Evolutionary conservation across 2,329 filamentous ascomycete genomes (phyloP), one percentile per base, ranked within the genome.

Genomic region (Diaporthe capsici): DNA sequence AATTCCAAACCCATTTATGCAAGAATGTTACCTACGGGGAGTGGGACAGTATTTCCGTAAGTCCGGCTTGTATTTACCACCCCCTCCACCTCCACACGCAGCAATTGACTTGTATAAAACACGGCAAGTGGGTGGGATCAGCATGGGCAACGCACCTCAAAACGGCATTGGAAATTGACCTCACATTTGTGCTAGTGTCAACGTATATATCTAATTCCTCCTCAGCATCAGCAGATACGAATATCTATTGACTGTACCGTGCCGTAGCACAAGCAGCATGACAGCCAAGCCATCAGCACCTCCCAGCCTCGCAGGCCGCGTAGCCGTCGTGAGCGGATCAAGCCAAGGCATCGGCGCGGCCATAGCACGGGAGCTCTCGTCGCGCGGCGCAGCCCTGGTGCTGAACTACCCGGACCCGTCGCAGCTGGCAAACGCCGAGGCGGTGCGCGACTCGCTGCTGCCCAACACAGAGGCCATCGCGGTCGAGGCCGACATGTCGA

Each of bases 401-500:
- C 49, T 74, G 28, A 71, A 74, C 22, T 61, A 74, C 28, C 63
- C 63, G 3, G 13, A 42, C 13, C 49, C 49, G 3, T 10, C 47
- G 42, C 9, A 42, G 7, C 15, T 22, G 13, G n/a, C 34, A 55
- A 39, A 17, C 7, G 51, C 47, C 28, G 47, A 70, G 17, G 20
- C 15, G 10, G 42, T 49, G 42, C 42, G 42, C 42, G 34, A 55
- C 90, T 89, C 20, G 90, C 89, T 70, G 85, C 89, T 73, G 31
- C 31, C 31, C 31, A 31, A 31, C 87, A 86, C 7, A 2, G 84
- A 84, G 22, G 79, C 85, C 53, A 84, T 82, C 68, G 88, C 90
- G 9, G 79, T 85, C 75, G 81, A 86, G 31, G 92, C 92, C 49
- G 91, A 93, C 82, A 88, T 94, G 80, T 87, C 88, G 78, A 87